Evolutionary conservation across 2,329 filamentous ascomycete species (phyloP).

Genomic region (Cordyceps farinosa): DNA sequence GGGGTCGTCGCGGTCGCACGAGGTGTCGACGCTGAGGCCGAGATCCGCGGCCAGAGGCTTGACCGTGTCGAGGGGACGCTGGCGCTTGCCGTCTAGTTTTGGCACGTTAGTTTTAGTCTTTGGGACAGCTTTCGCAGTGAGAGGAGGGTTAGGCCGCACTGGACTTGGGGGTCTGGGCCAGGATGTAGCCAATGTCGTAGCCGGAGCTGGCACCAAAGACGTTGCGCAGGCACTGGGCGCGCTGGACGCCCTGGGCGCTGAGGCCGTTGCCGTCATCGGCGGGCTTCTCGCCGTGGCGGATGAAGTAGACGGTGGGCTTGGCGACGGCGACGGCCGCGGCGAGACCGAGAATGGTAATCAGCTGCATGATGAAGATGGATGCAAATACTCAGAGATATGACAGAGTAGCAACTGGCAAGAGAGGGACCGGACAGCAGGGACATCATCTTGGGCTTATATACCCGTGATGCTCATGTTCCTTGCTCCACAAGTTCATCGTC

Average conservation of each 20-base stretch:
- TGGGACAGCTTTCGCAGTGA: too few species aligned
- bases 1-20: conserved; percentile 53
- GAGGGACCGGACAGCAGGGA: not conserved
- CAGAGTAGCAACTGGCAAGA: not conserved
- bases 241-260: conserved; percentile 47
- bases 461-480: not conserved
- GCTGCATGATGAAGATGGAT: conserved; percentile 23
- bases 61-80: conserved; percentile 55
- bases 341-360: conserved; percentile 20
- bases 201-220: conserved; percentile 51
- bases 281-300: conserved; percentile 63
- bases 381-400: not conserved
- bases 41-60: conserved; percentile 53
- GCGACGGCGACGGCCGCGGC: conserved; percentile 22
- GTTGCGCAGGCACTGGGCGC: conserved; percentile 55
- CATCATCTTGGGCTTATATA: not conserved
- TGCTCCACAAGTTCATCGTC: not conserved
- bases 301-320: conserved; percentile 55
- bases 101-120: not conserved
- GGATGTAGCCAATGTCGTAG: conserved; percentile 57
- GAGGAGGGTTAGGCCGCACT: conserved; percentile 27
- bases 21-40: conserved; percentile 51
- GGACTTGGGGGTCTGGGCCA: conserved; percentile 52
- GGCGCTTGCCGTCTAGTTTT: conserved; percentile 43
- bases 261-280: conserved; percentile 47